phyloP scores from a whole-genome alignment of 148 eudicot genomes.

The Silene conica region DNA sequence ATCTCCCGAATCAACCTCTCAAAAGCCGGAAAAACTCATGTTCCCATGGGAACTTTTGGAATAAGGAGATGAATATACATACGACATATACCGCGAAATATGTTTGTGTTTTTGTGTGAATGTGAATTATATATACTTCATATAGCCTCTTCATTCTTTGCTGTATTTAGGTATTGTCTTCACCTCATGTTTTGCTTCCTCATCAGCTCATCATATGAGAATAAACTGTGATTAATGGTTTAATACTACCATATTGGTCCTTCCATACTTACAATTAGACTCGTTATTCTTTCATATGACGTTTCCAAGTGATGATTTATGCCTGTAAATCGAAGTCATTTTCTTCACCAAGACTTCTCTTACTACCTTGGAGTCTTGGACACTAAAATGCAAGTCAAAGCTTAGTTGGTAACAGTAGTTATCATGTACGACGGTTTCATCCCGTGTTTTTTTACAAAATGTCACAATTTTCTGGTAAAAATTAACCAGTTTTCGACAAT shows the following conservation, averaged over 20 bases:
- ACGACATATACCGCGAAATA: not conserved
- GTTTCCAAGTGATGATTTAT: not conserved
- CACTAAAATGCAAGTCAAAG: too few species aligned
- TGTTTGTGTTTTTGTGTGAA: conserved; percentile 42
- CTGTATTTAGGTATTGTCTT: conserved; percentile 53
- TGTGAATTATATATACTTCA: conserved; percentile 30
- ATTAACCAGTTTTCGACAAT: too few species aligned
- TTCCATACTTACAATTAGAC: not conserved
- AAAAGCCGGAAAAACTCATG: conserved; percentile 38
- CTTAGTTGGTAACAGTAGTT: too few species aligned
- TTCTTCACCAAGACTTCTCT: not conserved
- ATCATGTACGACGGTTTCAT: too few species aligned
- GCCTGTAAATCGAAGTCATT: too few species aligned
- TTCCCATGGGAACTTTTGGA: conserved; percentile 82
- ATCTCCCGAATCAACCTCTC: conserved; percentile 20
- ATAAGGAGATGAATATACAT: conserved; percentile 24
- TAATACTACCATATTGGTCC: conserved; percentile 21
- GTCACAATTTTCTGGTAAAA: too few species aligned
- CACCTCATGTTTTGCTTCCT: conserved; percentile 25
- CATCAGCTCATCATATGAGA: conserved; percentile 23
- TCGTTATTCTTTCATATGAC: not conserved
- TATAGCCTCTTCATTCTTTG: conserved; percentile 57
- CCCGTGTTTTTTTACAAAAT: too few species aligned
- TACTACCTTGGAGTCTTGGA: too few species aligned
- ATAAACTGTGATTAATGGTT: conserved; percentile 35